Percentiles rank a stretch among this genome's conserved stretches.
Evolutionary conservation across 441 rosid species (phyloP).

Genomic region (Populus trichocarpa): DNA sequence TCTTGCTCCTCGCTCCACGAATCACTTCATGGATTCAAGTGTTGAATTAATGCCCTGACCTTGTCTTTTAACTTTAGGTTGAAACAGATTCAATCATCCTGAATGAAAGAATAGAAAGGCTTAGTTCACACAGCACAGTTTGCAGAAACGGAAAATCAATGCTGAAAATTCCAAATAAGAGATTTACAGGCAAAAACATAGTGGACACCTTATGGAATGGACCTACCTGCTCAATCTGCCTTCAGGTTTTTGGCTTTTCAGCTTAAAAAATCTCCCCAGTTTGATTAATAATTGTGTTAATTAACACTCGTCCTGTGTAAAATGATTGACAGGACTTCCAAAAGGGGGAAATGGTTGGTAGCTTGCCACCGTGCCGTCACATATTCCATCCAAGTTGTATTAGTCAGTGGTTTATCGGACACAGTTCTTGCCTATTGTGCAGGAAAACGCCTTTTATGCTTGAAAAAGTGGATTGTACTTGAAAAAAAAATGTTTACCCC

Average conservation of each 20-base stretch:
- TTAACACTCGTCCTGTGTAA: not conserved
- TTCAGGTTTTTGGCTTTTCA: constrained; percentile 27
- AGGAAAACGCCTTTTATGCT: constrained; percentile 13
- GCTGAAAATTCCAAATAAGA: constrained; percentile 2
- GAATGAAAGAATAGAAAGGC: not conserved
- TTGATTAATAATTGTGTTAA: not conserved
- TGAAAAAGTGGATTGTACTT: not conserved
- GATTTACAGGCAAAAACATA: constrained; percentile 9
- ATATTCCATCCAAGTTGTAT: constrained; percentile 31
- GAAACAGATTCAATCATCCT: constrained; percentile 3
- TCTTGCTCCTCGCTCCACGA: no score
- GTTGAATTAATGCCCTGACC: not conserved
- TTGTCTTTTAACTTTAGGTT: not conserved
- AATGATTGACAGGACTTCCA: constrained; percentile 30
- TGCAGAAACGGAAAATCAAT: not conserved
- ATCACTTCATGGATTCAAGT: not conserved
- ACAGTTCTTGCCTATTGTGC: constrained; percentile 41
- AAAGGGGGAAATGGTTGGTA: constrained; percentile 15
- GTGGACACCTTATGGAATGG: constrained; percentile 27
- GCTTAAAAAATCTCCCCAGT: not conserved
- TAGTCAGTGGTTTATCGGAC: constrained; percentile 24
- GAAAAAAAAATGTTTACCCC: not conserved
- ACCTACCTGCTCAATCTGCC: constrained; percentile 37
- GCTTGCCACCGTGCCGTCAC: constrained; percentile 34
- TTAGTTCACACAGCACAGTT: not conserved